A percentile compares a stretch with the other conserved stretches of the same genome.
Evolutionary conservation across 2,329 filamentous ascomycete genomes (phyloP).

Genomic region (Thermomyces lanuginosus): DNA sequence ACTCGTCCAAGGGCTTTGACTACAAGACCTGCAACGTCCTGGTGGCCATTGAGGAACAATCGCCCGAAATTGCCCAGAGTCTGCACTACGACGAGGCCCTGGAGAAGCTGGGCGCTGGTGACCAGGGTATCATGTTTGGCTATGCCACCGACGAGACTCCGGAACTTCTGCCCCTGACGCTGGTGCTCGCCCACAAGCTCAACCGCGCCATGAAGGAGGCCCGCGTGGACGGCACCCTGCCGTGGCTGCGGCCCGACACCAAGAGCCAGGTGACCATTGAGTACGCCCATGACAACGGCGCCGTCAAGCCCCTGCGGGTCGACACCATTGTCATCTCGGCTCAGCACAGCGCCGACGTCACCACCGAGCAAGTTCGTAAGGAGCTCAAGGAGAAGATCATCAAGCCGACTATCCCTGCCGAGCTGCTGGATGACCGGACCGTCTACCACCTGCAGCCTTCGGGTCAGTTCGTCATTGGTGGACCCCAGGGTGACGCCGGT

Average conservation of each 20-base stretch:
- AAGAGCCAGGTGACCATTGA: conserved; percentile 99
- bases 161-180: conserved; percentile 85
- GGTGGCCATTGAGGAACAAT: conserved; percentile 98
- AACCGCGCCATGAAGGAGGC: conserved; percentile 88
- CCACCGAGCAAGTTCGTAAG: conserved; percentile 81
- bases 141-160: conserved; percentile 99
- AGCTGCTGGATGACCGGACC: conserved; percentile 85
- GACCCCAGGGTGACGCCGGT: conserved; percentile 96
- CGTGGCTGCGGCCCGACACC: conserved; percentile 95
- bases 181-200: conserved; percentile 89
- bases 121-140: conserved; percentile 99
- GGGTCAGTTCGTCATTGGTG: conserved; percentile 96
- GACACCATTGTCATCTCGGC: conserved; percentile 95
- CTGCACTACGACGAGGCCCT: conserved; percentile 95
- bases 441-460: conserved; percentile 98
- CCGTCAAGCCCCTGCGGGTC: conserved; percentile 78
- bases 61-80: conserved; percentile 95
- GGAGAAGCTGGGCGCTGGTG: conserved; percentile 94
- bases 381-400: conserved; percentile 96
- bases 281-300: conserved; percentile 88
- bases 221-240: conserved; percentile 69
- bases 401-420: conserved; percentile 78
- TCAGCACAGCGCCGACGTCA: conserved; percentile 78
- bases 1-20: conserved; percentile 95
- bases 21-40: conserved; percentile 99